Base-by-base conservation (phyloP, 23 red algal genomes). In the Agarophyton chilense region DNA sequence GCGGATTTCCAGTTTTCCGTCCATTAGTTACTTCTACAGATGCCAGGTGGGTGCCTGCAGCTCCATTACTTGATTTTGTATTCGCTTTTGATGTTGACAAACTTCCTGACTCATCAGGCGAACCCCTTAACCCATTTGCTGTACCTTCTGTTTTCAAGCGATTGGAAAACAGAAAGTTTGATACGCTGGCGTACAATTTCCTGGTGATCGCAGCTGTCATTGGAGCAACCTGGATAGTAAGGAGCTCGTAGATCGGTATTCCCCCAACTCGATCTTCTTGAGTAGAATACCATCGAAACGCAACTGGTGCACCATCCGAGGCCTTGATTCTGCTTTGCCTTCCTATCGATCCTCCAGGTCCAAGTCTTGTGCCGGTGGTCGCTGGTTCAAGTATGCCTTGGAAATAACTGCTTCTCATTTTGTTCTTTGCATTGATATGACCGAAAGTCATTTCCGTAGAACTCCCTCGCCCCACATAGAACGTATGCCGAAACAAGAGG, bases 141-240 rank as follows among this genome's bases (percentile, higher is more conserved):
- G 40, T 17, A 16, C 68, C 36, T 25, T 63, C 66, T 11, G 74
- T 4, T 76, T 77, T 83, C 50, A 79, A 43, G 2, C 77, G 50
- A 50, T 68, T 72, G 14, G 67, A 71, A 82, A 94, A 94, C 41
- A 92, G 58, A 52, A 96, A 96, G 34, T 76, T 81, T 8, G 81
- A 61, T 4, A 96, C 72, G 57, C 83, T 86, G 42, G 45, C 46
- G 54, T 79, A 89, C 17, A 96, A 62, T 24, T 87, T 83, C 16
- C 86, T 55, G 21, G 81, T 96, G 24, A 96, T 53, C 3, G 88
- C 53, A 28, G 90, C 90, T 26, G 68, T 89, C 80, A 96, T 75
- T 26, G 94, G 94, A 36, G 89, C 79, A 21, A 96, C 79, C 14
- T 93, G 77, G 65, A 98, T 94, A 43, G 90, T 98, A 57, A 98